Percentiles rank a stretch among this genome's conserved stretches.
phyloP scores from a whole-genome alignment of 2,329 filamentous ascomycete genomes.

The Berkeleyomyces rouxiae region DNA sequence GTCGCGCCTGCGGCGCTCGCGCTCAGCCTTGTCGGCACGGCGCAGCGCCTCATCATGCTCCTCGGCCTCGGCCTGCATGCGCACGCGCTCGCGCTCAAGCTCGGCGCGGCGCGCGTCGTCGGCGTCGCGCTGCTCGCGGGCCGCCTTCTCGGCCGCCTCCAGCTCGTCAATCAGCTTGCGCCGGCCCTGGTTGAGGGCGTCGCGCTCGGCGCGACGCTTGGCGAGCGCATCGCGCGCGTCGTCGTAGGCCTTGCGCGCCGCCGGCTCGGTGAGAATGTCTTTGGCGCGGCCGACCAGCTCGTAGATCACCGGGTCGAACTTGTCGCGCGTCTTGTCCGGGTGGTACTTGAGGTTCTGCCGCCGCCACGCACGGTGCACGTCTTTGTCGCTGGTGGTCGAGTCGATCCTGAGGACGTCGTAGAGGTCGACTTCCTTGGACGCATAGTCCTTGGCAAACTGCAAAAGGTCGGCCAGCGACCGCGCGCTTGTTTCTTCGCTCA shows the following conservation, averaged over 20 bases:
- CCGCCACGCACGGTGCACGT: constrained; percentile 70
- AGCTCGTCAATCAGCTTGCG: constrained; percentile 73
- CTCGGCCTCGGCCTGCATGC: constrained; percentile 22
- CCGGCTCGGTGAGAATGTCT: constrained; percentile 59
- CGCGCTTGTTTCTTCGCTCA: constrained; percentile 9
- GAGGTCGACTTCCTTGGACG: constrained; percentile 50
- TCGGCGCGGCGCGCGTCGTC: constrained; percentile 24
- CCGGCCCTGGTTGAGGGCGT: constrained; percentile 55
- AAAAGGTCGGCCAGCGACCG: constrained; percentile 29
- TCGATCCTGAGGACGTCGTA: constrained; percentile 50
- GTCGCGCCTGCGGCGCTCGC: constrained; percentile 17
- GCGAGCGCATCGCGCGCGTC: constrained; percentile 53
- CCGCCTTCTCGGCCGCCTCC: constrained; percentile 56
- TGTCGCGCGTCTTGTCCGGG: constrained; percentile 70
- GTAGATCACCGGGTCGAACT: constrained; percentile 66
- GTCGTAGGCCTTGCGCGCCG: constrained; percentile 63
- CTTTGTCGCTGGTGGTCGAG: constrained; percentile 46
- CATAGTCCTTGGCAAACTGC: constrained; percentile 39
- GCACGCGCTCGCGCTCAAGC: constrained; percentile 22
- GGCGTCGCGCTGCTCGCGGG: constrained; percentile 40
- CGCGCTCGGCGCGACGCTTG: constrained; percentile 52
- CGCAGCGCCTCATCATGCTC: constrained; percentile 1
- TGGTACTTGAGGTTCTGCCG: constrained; percentile 80
- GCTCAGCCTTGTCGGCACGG: constrained; percentile 4
- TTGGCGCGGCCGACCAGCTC: constrained; percentile 74